Percentiles rank a stretch among this genome's conserved stretches.
These are phyloP conservation scores for Sporothrix schenckii DNA, from an alignment of 2,329 filamentous ascomycete genomes.

Conservation along the genomic window DNA sequence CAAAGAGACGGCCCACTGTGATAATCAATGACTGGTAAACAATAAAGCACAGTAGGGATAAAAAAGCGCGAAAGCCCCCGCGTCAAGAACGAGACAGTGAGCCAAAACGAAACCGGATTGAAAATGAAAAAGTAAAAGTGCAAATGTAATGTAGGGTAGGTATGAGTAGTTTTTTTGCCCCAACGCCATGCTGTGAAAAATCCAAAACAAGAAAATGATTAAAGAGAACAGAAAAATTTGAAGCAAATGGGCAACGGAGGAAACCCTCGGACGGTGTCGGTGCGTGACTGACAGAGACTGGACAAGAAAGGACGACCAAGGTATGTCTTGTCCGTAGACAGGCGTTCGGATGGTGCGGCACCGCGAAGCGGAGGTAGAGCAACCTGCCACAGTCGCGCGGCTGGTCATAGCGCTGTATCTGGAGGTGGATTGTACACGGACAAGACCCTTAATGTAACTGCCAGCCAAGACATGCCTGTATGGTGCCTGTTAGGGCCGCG, in stretches of 20 bases:
- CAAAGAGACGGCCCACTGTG: not conserved
- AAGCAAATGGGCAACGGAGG: slow-evolving; percentile 36
- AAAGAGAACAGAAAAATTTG: slow-evolving; percentile 33
- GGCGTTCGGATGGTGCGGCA: not conserved
- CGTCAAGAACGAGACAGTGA: not conserved
- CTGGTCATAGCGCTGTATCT: not conserved
- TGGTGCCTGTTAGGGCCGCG: not conserved
- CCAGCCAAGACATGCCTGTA: not conserved
- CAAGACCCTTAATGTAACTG: not conserved
- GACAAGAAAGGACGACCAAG: not conserved
- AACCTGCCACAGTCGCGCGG: not conserved
- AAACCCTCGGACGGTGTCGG: not conserved
- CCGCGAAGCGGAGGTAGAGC: not conserved
- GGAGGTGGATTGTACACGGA: not conserved
- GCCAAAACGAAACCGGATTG: not conserved
- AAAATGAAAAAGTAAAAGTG: not conserved
- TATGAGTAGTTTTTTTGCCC: slow-evolving; percentile 38
- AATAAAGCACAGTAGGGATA: not conserved
- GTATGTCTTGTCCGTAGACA: not conserved
- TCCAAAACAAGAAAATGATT: slow-evolving; percentile 18
- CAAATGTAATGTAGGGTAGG: slow-evolving; percentile 18
- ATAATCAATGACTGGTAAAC: not conserved
- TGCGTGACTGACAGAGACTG: not conserved
- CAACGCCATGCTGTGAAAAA: slow-evolving; percentile 47
- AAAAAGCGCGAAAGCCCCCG: not conserved